Base-by-base conservation (phyloP, 2,329 filamentous ascomycete genomes). In the Ambrosiella beaveri region DNA sequence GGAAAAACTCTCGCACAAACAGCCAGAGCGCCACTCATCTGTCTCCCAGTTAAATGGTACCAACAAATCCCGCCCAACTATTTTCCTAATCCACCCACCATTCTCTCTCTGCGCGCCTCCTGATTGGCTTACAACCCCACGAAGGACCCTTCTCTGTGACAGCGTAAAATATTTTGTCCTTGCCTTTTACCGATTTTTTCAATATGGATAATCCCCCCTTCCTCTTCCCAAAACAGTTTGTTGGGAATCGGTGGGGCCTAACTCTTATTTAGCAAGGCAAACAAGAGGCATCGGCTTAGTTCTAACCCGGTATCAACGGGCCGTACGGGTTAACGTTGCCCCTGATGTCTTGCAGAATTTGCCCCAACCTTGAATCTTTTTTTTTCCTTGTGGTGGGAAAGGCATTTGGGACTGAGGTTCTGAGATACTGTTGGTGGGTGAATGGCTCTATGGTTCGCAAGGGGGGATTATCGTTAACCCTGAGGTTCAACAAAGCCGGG, bases 201-300 rank as follows among this genome's bases (percentile, higher is more conserved):
- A 27, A 27, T 27, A 2, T 27, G 27, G 27, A 27, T 27, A 27
- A 27, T 27, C 27, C 27, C 27, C 27, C 27, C 19, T 47, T 2
- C 11, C 44, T 8, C 44, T 47, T 17, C 44, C 44, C n/a, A 47
- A 47, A 38, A 49, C 55, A 54, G 52, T 59, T 59, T 59, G 57
- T 59, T 59, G 57, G 57, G 57, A 59, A 49, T 27, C 12, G 35
- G 57, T 56, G 57, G 57, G 39, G 44, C 52, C 35, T 49, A 41
- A 44, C 36, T 35, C 39, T 8, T 7, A 6, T 41, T 56, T 50
- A 27, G 11, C 35, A 44, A 13, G 54, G 0, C 45, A 19, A 39
- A 40, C 19, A 19, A 13, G 44, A 51, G 39, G 15, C 45, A n/a
- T 40, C 57, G 57, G 57, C 35, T 41, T 59, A 59, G 47, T 8